phyloP scores from a whole-genome alignment of 805 yeast genomes.

The Lipomyces oligophaga region DNA sequence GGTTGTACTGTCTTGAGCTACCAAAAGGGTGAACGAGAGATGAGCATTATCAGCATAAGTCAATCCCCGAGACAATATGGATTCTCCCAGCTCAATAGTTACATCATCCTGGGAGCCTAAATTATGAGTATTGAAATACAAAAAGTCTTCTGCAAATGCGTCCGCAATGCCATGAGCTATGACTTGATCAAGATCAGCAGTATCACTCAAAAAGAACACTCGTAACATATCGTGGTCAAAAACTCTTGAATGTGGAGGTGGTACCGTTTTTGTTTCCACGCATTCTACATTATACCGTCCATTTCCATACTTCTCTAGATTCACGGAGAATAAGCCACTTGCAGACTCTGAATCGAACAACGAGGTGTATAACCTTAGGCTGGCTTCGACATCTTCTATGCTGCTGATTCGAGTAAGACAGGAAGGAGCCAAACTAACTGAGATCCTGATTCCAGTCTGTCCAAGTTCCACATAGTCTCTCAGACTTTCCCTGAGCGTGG shows the following conservation, averaged over 20 bases:
- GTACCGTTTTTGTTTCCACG: not conserved
- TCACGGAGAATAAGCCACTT: too few relatives aligned
- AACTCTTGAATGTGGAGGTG: conserved; percentile 5
- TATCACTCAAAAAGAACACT: not conserved
- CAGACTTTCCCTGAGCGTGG: conserved; percentile 33
- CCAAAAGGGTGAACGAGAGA: conserved; percentile 20
- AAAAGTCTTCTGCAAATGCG: conserved; percentile 12
- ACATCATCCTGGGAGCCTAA: conserved; percentile 9
- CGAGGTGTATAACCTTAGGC: too few relatives aligned
- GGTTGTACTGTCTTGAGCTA: conserved; percentile 6
- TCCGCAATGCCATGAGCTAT: conserved; percentile 7
- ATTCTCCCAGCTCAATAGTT: not conserved
- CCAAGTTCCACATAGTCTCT: too few relatives aligned
- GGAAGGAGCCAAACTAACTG: not conserved
- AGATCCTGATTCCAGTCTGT: conserved; percentile 11
- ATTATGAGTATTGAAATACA: conserved; percentile 16
- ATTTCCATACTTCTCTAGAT: too few relatives aligned
- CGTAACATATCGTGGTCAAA: not conserved
- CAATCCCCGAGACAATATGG: conserved; percentile 6
- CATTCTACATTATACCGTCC: conserved; percentile 2
- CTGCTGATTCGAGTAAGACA: not conserved
- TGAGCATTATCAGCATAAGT: conserved; percentile 16
- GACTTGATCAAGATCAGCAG: not conserved
- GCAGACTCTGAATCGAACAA: too few relatives aligned
- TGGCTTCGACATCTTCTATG: too few relatives aligned